Evolutionary conservation across 306 rosid genomes (phyloP).

Genomic region (Cucurbita moschata): DNA sequence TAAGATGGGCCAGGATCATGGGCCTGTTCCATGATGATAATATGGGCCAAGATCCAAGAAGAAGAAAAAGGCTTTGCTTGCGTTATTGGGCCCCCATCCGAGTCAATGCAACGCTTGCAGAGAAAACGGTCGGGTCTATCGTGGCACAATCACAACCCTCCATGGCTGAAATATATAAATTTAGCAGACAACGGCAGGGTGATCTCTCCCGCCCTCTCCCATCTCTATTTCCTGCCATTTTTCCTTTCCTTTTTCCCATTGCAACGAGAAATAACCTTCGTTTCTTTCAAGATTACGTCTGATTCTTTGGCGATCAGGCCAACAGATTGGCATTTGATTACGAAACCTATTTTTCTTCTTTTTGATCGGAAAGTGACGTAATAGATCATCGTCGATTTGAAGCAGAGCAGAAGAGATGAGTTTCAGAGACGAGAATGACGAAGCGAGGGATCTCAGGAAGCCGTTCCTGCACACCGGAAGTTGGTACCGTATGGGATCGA

Average conservation of each 20-base stretch:
- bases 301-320: neutral
- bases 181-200: neutral
- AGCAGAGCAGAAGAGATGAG: neutral
- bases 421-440: slow-evolving; percentile 39
- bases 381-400: neutral
- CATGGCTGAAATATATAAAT: neutral
- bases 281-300: neutral
- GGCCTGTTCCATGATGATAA: neutral
- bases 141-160: neutral
- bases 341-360: neutral
- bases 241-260: neutral
- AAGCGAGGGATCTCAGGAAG: slow-evolving; percentile 49
- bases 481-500: slow-evolving; percentile 71
- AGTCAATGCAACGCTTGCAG: neutral
- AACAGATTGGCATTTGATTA: neutral
- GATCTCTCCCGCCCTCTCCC: slow-evolving; percentile 4
- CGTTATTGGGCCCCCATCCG: neutral
- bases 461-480: slow-evolving; percentile 81
- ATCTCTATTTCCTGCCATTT: neutral
- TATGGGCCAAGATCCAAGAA: neutral
- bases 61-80: neutral
- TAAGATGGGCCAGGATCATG: neutral
- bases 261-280: neutral
- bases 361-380: neutral
- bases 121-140: neutral